These are phyloP conservation scores for Eutrema salsugineum DNA, from an alignment of 441 rosid species.

Conservation along the genomic window DNA sequence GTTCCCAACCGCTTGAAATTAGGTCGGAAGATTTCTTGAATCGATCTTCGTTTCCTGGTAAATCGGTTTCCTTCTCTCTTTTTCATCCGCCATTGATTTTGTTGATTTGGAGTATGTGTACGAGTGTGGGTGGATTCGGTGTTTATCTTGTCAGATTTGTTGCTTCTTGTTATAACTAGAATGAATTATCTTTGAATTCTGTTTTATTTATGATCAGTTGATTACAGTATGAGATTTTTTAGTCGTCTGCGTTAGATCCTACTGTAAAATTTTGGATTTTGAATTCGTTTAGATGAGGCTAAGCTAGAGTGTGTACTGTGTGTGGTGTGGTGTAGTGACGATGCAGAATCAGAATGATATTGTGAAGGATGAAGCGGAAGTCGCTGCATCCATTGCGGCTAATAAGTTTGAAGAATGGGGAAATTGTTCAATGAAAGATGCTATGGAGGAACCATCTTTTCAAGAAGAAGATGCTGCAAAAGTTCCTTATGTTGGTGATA, in stretches of 20 bases:
- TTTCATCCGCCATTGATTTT: neutral
- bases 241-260: no score
- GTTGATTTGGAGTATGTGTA: neutral
- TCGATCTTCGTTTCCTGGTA: constrained; percentile 17
- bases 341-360: constrained; percentile 54
- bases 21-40: constrained; percentile 4
- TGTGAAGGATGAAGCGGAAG: constrained; percentile 32
- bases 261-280: neutral
- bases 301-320: neutral
- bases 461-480: constrained; percentile 51
- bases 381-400: constrained; percentile 24
- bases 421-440: constrained; percentile 42
- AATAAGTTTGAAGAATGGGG: constrained; percentile 47
- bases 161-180: neutral
- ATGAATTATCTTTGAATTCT: neutral
- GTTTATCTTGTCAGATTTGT: neutral
- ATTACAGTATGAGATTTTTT: neutral
- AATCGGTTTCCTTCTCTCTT: neutral
- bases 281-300: neutral
- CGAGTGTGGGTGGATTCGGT: neutral
- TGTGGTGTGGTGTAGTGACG: constrained; percentile 21
- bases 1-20: neutral
- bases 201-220: neutral
- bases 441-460: constrained; percentile 52
- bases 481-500: constrained; percentile 66